Evolutionary conservation across 2,329 filamentous ascomycete genomes (phyloP).

Genomic region (Scopulariopsis brevicaulis): DNA sequence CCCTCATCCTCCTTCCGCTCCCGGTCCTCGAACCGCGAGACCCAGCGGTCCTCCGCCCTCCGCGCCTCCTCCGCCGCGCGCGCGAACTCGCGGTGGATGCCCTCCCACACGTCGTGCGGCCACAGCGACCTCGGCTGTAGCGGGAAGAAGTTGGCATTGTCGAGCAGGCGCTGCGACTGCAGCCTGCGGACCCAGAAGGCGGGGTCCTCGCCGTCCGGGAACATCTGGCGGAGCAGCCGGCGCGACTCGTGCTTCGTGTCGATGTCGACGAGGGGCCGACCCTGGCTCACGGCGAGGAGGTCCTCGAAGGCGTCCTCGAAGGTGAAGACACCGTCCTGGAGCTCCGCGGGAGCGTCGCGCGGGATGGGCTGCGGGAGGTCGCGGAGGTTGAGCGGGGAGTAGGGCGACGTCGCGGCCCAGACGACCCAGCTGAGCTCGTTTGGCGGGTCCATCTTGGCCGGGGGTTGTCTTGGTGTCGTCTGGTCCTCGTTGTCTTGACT

Average conservation of each 20-base stretch:
- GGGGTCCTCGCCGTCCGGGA: constrained; percentile 25
- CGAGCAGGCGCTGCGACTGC: constrained; percentile 23
- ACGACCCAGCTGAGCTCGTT: constrained; percentile 3
- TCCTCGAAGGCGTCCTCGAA: constrained; percentile 49
- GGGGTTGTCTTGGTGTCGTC: neutral
- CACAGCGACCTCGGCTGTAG: constrained; percentile 11
- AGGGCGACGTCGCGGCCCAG: constrained; percentile 19
- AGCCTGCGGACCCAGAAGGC: constrained; percentile 28
- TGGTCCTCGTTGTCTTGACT: neutral
- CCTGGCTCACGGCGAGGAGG: constrained; percentile 34
- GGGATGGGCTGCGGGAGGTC: constrained; percentile 35
- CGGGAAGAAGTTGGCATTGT: constrained; percentile 14
- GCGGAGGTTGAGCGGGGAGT: constrained; percentile 31
- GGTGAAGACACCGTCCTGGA: constrained; percentile 28
- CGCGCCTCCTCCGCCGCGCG: constrained; percentile 16
- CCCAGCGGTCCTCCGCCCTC: constrained; percentile 10
- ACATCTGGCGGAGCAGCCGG: constrained; percentile 24
- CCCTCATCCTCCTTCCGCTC: constrained; percentile 2
- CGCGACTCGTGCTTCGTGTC: constrained; percentile 20
- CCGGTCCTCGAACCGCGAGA: constrained; percentile 7
- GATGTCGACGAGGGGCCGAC: constrained; percentile 28
- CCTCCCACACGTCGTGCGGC: constrained; percentile 14
- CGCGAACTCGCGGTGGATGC: constrained; percentile 18
- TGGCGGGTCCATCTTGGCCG: constrained; percentile 1
- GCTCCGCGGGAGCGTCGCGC: constrained; percentile 24